Evolutionary conservation across 257 asterid species (phyloP).

Genomic region (Petrea volubilis): DNA sequence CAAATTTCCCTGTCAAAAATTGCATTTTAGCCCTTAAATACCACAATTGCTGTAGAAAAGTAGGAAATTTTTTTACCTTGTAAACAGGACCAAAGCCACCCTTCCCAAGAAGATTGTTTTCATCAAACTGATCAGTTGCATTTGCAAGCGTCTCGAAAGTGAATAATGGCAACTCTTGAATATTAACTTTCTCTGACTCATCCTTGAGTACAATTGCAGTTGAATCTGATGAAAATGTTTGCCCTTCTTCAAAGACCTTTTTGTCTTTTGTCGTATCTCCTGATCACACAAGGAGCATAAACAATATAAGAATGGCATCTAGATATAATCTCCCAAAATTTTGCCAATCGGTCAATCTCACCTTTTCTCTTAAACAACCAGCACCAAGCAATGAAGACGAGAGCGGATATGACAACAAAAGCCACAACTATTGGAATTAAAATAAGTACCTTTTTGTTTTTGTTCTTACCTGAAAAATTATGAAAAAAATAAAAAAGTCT

Average conservation of each 20-base stretch:
- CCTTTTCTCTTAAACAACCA: constrained; percentile 45
- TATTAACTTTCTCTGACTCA: constrained; percentile 17
- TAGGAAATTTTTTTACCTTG: constrained; percentile 30
- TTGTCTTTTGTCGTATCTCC: background rate
- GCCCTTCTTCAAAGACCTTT: background rate
- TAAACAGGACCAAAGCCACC: constrained; percentile 51
- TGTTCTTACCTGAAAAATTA: constrained; percentile 40
- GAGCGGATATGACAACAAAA: constrained; percentile 21
- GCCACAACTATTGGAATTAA: constrained; percentile 41
- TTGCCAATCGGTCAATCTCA: background rate
- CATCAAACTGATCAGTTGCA: constrained; percentile 33
- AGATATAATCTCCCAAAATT: background rate
- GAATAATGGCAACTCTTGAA: constrained; percentile 37
- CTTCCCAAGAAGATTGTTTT: constrained; percentile 30
- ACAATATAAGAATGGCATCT: background rate
- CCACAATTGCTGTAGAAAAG: background rate
- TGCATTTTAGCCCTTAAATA: background rate
- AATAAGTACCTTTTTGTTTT: constrained; percentile 33
- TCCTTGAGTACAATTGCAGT: constrained; percentile 17
- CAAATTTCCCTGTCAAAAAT: constrained; percentile 34
- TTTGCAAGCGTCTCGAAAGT: constrained; percentile 28
- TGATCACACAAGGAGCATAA: background rate
- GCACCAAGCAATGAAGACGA: constrained; percentile 38
- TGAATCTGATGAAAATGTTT: background rate
- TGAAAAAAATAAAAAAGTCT: no score